phyloP scores from a whole-genome alignment of 176 grass and related monocot species.

The Bromus sterilis region DNA sequence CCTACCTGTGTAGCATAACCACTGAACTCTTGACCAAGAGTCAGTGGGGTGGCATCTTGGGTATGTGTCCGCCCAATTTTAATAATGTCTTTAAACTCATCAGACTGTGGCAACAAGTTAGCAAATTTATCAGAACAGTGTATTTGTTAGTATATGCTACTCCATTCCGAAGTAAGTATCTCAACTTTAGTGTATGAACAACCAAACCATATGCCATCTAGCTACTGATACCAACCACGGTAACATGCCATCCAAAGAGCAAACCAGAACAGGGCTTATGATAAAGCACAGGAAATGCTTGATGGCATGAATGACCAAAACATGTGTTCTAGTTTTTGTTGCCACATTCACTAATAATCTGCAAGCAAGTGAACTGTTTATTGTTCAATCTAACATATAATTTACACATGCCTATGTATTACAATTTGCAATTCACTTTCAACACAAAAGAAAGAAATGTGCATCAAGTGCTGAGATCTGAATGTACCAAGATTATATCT shows the following conservation, averaged over 20 bases:
- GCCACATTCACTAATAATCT: background rate
- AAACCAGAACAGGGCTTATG: background rate
- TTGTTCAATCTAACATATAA: background rate
- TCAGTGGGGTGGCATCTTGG: slow-evolving; percentile 96
- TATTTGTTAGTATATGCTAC: background rate
- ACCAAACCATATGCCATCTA: background rate
- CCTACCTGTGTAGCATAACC: slow-evolving; percentile 86
- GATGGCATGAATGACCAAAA: background rate
- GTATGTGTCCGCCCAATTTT: slow-evolving; percentile 97
- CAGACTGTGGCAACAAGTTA: slow-evolving; percentile 43
- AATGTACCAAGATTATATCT: background rate
- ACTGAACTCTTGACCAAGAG: slow-evolving; percentile 98
- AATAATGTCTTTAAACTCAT: slow-evolving; percentile 94
- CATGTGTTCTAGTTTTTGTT: background rate
- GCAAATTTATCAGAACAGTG: background rate
- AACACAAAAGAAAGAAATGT: background rate
- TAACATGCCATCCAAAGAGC: background rate
- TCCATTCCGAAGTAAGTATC: no score
- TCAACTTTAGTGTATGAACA: no score
- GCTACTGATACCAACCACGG: background rate
- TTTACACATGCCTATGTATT: background rate
- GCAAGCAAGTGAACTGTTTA: background rate
- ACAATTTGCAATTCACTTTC: background rate
- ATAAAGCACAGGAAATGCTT: background rate
- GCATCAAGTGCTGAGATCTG: background rate